phyloP scores from a whole-genome alignment of 23 red algal genomes.

The Gracilaria domingensis region DNA sequence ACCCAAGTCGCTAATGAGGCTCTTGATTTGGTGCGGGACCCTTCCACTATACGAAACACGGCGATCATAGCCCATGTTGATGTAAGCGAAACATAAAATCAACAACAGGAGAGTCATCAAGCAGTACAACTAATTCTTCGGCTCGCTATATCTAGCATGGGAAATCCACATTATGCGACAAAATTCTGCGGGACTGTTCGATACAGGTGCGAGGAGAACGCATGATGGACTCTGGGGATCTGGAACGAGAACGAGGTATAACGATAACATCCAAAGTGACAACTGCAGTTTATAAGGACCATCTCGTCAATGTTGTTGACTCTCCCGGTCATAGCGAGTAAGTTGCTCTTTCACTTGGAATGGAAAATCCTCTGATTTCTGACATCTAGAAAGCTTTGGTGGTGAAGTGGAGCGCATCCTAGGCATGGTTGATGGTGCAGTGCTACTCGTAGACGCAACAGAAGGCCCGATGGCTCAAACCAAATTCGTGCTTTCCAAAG shows the following conservation, averaged over 20 bases:
- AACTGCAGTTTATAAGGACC: slow-evolving; percentile 65
- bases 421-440: slow-evolving; percentile 74
- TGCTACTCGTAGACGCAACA: slow-evolving; percentile 78
- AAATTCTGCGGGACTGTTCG: slow-evolving; percentile 82
- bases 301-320: slow-evolving; percentile 82
- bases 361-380: slow-evolving; percentile 22
- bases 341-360: slow-evolving; percentile 28
- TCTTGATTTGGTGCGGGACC: slow-evolving; percentile 29
- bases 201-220: slow-evolving; percentile 64
- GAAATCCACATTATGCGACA: slow-evolving; percentile 90
- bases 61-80: slow-evolving; percentile 76
- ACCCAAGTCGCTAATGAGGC: background rate
- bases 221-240: slow-evolving; percentile 88
- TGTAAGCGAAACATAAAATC: slow-evolving; percentile 41
- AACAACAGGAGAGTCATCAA: no score
- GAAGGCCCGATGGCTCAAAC: slow-evolving; percentile 94
- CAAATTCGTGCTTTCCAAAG: slow-evolving; percentile 89
- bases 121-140: background rate
- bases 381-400: slow-evolving; percentile 46
- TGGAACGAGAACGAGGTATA: slow-evolving; percentile 90
- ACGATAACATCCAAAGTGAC: slow-evolving; percentile 91
- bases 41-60: slow-evolving; percentile 47
- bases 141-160: slow-evolving; percentile 70
- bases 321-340: slow-evolving; percentile 94
- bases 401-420: slow-evolving; percentile 78